Base-by-base conservation (phyloP, 1,284 basidiomycete species). In the Heterobasidion parviporum region DNA sequence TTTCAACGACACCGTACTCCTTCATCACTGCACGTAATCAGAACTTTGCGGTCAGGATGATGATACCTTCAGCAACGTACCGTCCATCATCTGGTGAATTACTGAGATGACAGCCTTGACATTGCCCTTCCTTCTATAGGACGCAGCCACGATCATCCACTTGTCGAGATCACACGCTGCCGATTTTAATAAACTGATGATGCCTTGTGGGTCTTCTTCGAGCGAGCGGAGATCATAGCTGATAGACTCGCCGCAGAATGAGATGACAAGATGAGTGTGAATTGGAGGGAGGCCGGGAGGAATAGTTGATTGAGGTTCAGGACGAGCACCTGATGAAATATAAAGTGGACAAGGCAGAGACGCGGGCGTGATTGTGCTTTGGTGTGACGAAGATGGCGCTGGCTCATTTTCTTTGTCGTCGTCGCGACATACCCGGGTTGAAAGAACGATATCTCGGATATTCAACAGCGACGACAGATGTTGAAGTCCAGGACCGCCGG, bases 101-200 rank as follows among this genome's bases (percentile, higher is more conserved):
- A 82, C 74, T 2, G 64, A 62, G 32, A 77, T 68, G 1, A 81
- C 79, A 46, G 75, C 73, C 8, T 54, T 45, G n/a, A 72, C 61
- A 55, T 78, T 74, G n/a, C 75, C 74, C 36, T 62, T 70, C 20
- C 78, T 68, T 35, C 80, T 76, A 65, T 82, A 83, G 58, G 74
- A 72, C 2, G 73, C 78, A 12, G 68, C 80, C 8, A 79, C 76
- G 14, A 76, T 68, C 72, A 83, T 77, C 79, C 81, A 83, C 57
- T 71, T 77, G 33, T 73, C 77, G 48, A 76, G 70, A 46, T 63
- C 56, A 20, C 59, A 56, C 10, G 62, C 62, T 0, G 76, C 72
- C 3, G 66, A 57, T 56, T 70, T 74, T 8, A 84, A 67, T 3
- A 80, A 64, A 49, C 70, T 64, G 36, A 81, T 78, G 54, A 80